Percentiles rank a stretch among this genome's conserved stretches.
These are phyloP conservation scores for Corymbia citriodora DNA, from an alignment of 441 rosid species.

Conservation along the genomic window DNA sequence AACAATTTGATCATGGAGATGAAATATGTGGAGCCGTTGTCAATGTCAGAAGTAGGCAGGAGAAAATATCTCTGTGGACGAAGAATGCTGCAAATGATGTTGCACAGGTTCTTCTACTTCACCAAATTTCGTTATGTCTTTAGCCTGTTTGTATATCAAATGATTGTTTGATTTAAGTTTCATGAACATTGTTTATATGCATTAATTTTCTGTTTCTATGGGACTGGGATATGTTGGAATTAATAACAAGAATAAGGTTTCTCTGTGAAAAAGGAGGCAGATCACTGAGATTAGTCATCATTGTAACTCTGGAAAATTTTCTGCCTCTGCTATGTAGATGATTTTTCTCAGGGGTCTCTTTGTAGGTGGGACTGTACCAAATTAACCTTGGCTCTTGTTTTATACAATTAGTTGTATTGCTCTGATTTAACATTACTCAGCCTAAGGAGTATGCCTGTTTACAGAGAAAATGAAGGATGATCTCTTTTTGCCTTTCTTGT, in stretches of 20 bases:
- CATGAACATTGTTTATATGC: neutral
- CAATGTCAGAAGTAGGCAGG: conserved; percentile 62
- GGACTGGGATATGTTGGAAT: neutral
- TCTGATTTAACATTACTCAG: neutral
- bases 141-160: neutral
- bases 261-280: neutral
- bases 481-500: neutral
- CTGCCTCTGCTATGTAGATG: neutral
- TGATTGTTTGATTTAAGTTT: neutral
- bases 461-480: neutral
- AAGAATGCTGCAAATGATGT: conserved; percentile 84
- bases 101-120: conserved; percentile 53
- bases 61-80: conserved; percentile 79
- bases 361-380: neutral
- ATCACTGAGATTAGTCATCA: neutral
- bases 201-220: neutral
- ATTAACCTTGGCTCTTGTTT: neutral
- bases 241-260: neutral
- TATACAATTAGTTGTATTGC: neutral
- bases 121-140: neutral
- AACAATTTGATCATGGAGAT: conserved; percentile 86
- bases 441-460: neutral
- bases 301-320: neutral
- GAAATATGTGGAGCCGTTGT: conserved; percentile 93
- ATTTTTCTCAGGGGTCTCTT: neutral